Evolutionary conservation across 768 basidiomycete genomes (phyloP).

Genomic region (Russula sp.): DNA sequence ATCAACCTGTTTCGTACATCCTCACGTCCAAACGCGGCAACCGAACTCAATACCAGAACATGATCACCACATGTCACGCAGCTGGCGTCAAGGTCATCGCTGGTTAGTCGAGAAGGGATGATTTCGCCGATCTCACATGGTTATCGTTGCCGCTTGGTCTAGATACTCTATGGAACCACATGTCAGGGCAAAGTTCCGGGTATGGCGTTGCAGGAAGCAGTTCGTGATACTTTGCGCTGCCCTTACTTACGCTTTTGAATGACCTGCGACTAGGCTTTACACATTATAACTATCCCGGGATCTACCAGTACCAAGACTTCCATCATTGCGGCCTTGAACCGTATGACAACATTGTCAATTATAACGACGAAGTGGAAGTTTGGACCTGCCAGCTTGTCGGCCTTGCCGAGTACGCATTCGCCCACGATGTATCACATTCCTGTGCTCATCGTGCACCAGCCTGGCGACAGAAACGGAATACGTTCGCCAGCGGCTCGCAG

Average conservation of each 20-base stretch:
- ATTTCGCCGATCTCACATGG: slow-evolving; percentile 25
- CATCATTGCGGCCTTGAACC: slow-evolving; percentile 52
- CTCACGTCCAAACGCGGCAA: slow-evolving; percentile 60
- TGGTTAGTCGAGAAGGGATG: slow-evolving; percentile 22
- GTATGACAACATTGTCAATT: slow-evolving; percentile 49
- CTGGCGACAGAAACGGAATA: slow-evolving; percentile 56
- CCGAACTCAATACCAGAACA: slow-evolving; percentile 40
- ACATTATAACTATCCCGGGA: slow-evolving; percentile 37
- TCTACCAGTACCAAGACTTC: slow-evolving; percentile 39
- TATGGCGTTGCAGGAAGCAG: slow-evolving; percentile 19
- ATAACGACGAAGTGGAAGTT: slow-evolving; percentile 45
- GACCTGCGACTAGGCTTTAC: slow-evolving; percentile 31
- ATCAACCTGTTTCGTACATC: slow-evolving; percentile 60
- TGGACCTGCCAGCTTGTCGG: slow-evolving; percentile 33
- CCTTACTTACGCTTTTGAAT: background rate
- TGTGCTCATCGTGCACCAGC: slow-evolving; percentile 27
- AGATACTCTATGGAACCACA: slow-evolving; percentile 61
- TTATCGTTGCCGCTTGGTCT: background rate
- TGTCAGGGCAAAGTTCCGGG: slow-evolving; percentile 47
- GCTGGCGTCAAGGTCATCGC: slow-evolving; percentile 37
- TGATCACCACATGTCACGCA: slow-evolving; percentile 34
- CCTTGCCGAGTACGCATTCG: slow-evolving; percentile 33
- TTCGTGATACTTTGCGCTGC: background rate
- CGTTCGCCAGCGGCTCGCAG: slow-evolving; percentile 47
- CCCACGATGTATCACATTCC: background rate